Percentiles rank a stretch among this genome's conserved stretches.
These are phyloP conservation scores for Rheum nobile DNA, from an alignment of 148 eudicot species.

Conservation along the genomic window DNA sequence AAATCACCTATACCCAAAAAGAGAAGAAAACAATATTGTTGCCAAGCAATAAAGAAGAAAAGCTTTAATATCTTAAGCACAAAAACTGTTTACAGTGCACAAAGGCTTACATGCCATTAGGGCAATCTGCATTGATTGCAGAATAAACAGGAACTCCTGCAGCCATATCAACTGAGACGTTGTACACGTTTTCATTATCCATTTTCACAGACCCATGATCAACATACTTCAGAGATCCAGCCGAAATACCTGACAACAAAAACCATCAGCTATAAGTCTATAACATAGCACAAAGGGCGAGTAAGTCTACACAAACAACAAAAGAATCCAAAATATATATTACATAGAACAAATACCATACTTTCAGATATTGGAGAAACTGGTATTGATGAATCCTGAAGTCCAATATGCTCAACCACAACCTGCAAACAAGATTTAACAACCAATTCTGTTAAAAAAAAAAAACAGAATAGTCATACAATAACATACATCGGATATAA, in stretches of 20 bases:
- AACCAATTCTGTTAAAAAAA: background rate
- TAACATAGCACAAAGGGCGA: background rate
- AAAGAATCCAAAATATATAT: background rate
- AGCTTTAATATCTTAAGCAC: background rate
- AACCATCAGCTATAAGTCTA: background rate
- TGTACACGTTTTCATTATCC: background rate
- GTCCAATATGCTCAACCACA: slow-evolving; percentile 25
- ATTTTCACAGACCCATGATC: slow-evolving; percentile 2
- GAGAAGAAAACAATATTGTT: background rate
- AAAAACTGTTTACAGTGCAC: background rate
- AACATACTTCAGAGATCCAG: slow-evolving; percentile 15
- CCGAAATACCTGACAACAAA: slow-evolving; percentile 14
- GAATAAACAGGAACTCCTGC: slow-evolving; percentile 24
- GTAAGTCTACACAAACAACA: background rate
- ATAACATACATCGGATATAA: no score
- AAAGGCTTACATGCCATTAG: slow-evolving; percentile 27
- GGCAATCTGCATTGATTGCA: slow-evolving; percentile 13
- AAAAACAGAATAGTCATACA: background rate
- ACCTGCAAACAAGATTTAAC: slow-evolving; percentile 33
- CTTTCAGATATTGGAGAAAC: slow-evolving; percentile 37
- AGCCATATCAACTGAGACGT: slow-evolving; percentile 17
- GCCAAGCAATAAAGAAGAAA: background rate
- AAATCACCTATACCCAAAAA: background rate
- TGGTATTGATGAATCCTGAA: slow-evolving; percentile 19
- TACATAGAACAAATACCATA: slow-evolving; percentile 14